A percentile compares a stretch with the other conserved stretches of the same genome.
Evolutionary conservation across 2,329 filamentous ascomycete genomes (phyloP).

Genomic region (Rugonectria rugulosa): DNA sequence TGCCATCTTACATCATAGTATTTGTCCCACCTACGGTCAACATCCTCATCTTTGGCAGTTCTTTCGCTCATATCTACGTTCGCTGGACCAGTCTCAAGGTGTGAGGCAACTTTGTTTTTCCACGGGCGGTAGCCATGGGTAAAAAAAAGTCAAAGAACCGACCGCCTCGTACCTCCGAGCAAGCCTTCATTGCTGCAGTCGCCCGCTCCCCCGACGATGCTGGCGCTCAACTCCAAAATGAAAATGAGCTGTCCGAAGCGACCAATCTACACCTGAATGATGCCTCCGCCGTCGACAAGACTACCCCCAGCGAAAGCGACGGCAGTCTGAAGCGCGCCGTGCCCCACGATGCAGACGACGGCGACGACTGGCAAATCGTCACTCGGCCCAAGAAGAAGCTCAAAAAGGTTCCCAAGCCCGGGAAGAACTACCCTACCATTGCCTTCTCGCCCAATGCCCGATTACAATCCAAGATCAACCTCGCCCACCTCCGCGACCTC

Average conservation of each 20-base stretch:
- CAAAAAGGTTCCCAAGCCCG: conserved; percentile 66
- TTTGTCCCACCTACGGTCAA: too few species aligned
- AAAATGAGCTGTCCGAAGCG: conserved; percentile 1
- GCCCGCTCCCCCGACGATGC: conserved; percentile 19
- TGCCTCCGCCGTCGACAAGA: conserved; percentile 21
- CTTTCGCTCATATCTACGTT: neutral
- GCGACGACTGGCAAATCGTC: conserved; percentile 63
- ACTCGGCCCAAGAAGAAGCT: conserved; percentile 62
- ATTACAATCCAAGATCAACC: conserved; percentile 67
- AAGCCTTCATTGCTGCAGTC: conserved; percentile 31
- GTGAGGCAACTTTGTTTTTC: conserved; percentile 20
- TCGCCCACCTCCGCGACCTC: conserved; percentile 69
- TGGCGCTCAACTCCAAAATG: conserved; percentile 1
- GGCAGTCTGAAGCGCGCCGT: conserved; percentile 58
- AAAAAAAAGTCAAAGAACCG: conserved; percentile 32
- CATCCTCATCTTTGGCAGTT: too few species aligned
- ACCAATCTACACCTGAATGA: neutral
- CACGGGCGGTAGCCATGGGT: conserved; percentile 30
- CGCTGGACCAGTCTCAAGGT: conserved; percentile 4
- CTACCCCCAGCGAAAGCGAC: conserved; percentile 40
- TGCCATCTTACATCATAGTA: too few species aligned
- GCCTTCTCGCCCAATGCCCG: conserved; percentile 64
- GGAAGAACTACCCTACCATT: conserved; percentile 66
- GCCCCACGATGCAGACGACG: conserved; percentile 53
- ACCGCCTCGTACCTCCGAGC: conserved; percentile 18